These are phyloP conservation scores for Trichoderma aggressivum DNA, from an alignment of 2,329 filamentous ascomycete species.

Conservation along the genomic window DNA sequence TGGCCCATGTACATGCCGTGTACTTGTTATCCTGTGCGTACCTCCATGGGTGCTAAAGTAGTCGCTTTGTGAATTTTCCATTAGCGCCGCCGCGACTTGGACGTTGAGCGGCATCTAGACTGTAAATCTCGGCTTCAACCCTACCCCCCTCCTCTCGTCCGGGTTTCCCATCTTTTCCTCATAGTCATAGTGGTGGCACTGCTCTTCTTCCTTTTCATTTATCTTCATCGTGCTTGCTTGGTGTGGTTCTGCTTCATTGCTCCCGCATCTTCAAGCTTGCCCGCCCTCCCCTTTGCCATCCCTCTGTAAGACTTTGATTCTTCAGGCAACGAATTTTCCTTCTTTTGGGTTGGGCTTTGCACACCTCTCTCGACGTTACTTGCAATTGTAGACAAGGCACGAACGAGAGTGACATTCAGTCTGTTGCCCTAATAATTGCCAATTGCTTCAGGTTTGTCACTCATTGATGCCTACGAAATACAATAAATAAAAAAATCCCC, in stretches of 20 bases:
- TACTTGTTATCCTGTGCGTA: neutral
- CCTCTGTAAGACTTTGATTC: slow-evolving; percentile 19
- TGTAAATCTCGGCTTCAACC: slow-evolving; percentile 19
- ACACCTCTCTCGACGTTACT: neutral
- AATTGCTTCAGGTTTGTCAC: slow-evolving; percentile 8
- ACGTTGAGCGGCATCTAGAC: slow-evolving; percentile 20
- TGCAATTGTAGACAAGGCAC: slow-evolving; percentile 4
- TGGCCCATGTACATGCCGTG: slow-evolving; percentile 9
- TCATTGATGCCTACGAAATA: neutral
- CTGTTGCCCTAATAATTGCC: slow-evolving; percentile 3
- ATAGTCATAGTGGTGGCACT: slow-evolving; percentile 15
- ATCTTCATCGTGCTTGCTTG: slow-evolving; percentile 8
- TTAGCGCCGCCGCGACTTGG: slow-evolving; percentile 18
- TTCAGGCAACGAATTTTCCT: slow-evolving; percentile 12
- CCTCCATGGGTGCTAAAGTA: neutral
- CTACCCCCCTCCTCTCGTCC: slow-evolving; percentile 16
- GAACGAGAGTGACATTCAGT: slow-evolving; percentile 1
- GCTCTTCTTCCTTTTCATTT: slow-evolving; percentile 11
- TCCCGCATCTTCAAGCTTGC: slow-evolving; percentile 13
- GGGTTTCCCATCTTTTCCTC: slow-evolving; percentile 18
- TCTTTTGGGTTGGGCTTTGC: slow-evolving; percentile 13
- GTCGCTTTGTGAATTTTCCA: slow-evolving; percentile 17
- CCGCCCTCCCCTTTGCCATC: slow-evolving; percentile 15
- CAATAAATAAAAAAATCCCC: neutral
- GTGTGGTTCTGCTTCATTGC: slow-evolving; percentile 15